Conservation (phyloP, 148 eudicot genomes). For the Persicaria tinctoria region DNA sequence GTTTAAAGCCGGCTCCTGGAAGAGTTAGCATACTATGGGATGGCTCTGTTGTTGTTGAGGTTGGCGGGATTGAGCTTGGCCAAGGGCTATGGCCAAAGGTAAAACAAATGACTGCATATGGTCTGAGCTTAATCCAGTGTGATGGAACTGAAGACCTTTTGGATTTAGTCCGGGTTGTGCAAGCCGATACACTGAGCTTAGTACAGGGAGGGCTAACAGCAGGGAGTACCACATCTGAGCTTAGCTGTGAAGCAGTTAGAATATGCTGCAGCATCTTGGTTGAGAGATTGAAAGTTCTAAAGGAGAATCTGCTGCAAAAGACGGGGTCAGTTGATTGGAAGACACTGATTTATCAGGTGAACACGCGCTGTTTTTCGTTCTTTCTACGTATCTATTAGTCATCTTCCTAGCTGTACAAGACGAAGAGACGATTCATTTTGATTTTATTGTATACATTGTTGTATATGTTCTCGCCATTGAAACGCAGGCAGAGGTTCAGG, state of each 20-base stretch:
- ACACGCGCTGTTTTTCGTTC: background rate
- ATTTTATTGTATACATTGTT: background rate
- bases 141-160: slow-evolving; percentile 49
- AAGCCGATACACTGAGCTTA: slow-evolving; percentile 73
- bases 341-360: slow-evolving; percentile 48
- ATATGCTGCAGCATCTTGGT: slow-evolving; percentile 72
- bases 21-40: slow-evolving; percentile 78
- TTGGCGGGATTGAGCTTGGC: slow-evolving; percentile 89
- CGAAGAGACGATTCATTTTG: background rate
- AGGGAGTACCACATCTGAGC: slow-evolving; percentile 87
- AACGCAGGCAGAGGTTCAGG: slow-evolving; percentile 51
- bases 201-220: slow-evolving; percentile 86
- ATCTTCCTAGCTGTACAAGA: background rate
- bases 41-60: slow-evolving; percentile 85
- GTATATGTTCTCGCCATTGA: background rate
- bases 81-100: slow-evolving; percentile 97
- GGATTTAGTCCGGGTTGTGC: slow-evolving; percentile 69
- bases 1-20: slow-evolving; percentile 55
- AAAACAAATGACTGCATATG: slow-evolving; percentile 74
- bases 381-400: background rate
- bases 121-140: slow-evolving; percentile 46
- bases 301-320: slow-evolving; percentile 42
- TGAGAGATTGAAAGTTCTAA: slow-evolving; percentile 53
- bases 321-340: slow-evolving; percentile 55
- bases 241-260: slow-evolving; percentile 87